phyloP scores from a whole-genome alignment of 495 filamentous ascomycete genomes.

The Beverwykella pulmonaria region DNA sequence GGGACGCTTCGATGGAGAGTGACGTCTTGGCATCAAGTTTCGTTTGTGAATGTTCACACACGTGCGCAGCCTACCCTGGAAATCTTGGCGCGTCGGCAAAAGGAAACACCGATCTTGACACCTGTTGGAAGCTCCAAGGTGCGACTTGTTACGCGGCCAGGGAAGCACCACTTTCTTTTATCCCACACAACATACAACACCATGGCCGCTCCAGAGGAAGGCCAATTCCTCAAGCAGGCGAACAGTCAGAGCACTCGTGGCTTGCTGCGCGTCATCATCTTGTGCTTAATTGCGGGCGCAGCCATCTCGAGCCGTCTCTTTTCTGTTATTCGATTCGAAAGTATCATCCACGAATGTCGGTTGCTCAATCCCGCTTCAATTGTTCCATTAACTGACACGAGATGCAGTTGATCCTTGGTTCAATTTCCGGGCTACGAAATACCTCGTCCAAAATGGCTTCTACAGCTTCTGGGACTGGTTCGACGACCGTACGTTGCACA shows the following conservation, averaged over 20 bases:
- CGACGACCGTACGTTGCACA: constrained; percentile 77
- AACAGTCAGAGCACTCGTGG: constrained; percentile 77
- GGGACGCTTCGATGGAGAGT: background rate
- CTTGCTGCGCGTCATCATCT: constrained; percentile 86
- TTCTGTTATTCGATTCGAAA: constrained; percentile 99
- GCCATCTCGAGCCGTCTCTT: constrained; percentile 94
- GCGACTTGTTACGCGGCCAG: constrained; percentile 27
- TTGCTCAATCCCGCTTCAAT: constrained; percentile 33
- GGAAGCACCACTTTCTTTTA: constrained; percentile 20
- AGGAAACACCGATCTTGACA: constrained; percentile 16
- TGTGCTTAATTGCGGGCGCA: constrained; percentile 86
- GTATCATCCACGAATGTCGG: constrained; percentile 99
- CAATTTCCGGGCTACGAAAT: constrained; percentile 98
- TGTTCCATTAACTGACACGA: constrained; percentile 31
- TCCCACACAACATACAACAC: constrained; percentile 13
- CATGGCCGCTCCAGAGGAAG: constrained; percentile 42
- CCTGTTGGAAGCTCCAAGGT: constrained; percentile 17
- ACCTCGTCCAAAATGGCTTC: constrained; percentile 93
- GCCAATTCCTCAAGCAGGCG: constrained; percentile 66
- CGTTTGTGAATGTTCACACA: background rate
- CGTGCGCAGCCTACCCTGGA: background rate
- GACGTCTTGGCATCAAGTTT: background rate
- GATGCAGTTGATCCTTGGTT: constrained; percentile 98
- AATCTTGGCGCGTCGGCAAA: constrained; percentile 6
- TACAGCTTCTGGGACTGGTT: constrained; percentile 99